Conservation (phyloP, 2,329 filamentous ascomycete genomes). For the Alternaria metachromatica region DNA sequence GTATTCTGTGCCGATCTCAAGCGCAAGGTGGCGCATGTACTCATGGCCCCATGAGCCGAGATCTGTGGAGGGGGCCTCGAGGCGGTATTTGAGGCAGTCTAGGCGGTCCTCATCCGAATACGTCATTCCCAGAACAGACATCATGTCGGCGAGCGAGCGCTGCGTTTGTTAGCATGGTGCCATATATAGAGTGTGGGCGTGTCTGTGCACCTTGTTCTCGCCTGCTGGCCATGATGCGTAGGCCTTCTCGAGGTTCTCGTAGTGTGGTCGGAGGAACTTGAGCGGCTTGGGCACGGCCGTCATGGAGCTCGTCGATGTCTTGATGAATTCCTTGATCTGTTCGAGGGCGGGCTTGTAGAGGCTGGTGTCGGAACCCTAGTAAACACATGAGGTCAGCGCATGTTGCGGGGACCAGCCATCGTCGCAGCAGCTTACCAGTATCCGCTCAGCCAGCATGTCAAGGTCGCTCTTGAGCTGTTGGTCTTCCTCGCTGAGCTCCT, state of each 20-base stretch:
- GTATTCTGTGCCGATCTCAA: slow-evolving; percentile 96
- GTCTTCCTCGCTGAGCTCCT: slow-evolving; percentile 97
- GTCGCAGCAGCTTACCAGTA: slow-evolving; percentile 68
- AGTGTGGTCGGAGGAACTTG: slow-evolving; percentile 97
- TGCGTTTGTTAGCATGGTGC: slow-evolving; percentile 38
- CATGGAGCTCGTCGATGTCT: slow-evolving; percentile 99
- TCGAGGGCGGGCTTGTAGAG: slow-evolving; percentile 94
- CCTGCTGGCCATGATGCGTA: slow-evolving; percentile 89
- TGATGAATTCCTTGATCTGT: slow-evolving; percentile 97
- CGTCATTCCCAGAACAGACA: slow-evolving; percentile 98
- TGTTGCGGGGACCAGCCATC: slow-evolving; percentile 16
- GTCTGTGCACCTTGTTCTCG: slow-evolving; percentile 73
- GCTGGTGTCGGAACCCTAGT: slow-evolving; percentile 80
- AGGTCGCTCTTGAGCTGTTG: slow-evolving; percentile 98
- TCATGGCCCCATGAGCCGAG: slow-evolving; percentile 98
- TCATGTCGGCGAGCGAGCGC: slow-evolving; percentile 85
- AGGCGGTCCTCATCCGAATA: slow-evolving; percentile 95
- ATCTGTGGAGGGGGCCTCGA: slow-evolving; percentile 88
- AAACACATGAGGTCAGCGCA: slow-evolving; percentile 31
- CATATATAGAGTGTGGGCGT: background rate
- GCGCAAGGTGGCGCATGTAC: slow-evolving; percentile 92
- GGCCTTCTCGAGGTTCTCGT: slow-evolving; percentile 83
- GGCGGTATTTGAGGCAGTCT: slow-evolving; percentile 94
- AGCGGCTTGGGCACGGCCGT: slow-evolving; percentile 97
- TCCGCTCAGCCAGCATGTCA: slow-evolving; percentile 94